Conservation (phyloP, 2,329 filamentous ascomycete species). For the Monascus ruber region DNA sequence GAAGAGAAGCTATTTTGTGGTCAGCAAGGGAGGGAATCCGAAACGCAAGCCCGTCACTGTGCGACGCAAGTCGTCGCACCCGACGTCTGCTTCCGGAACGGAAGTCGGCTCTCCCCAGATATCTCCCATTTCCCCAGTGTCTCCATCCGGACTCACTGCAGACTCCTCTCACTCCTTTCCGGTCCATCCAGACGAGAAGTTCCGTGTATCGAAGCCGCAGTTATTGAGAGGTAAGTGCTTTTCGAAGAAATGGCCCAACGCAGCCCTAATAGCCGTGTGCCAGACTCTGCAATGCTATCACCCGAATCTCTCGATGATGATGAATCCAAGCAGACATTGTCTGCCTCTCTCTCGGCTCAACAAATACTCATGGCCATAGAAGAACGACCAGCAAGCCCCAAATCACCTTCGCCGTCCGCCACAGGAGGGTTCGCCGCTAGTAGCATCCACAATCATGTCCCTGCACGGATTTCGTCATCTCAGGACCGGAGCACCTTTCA, state of each 20-base stretch:
- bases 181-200: constrained; percentile 6
- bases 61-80: constrained; percentile 27
- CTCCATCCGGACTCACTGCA: background rate
- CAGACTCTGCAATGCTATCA: background rate
- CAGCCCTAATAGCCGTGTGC: background rate
- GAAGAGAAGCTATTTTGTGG: constrained; percentile 19
- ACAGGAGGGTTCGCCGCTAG: background rate
- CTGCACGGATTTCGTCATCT: constrained; percentile 1
- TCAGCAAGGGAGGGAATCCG: constrained; percentile 14
- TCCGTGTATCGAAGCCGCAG: background rate
- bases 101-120: background rate
- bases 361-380: background rate
- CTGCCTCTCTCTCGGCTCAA: background rate
- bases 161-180: background rate
- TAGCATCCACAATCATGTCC: background rate
- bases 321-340: background rate
- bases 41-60: constrained; percentile 21
- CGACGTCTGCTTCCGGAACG: constrained; percentile 9
- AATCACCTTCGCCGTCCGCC: constrained; percentile 1
- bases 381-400: constrained; percentile 1
- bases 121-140: background rate
- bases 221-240: background rate
- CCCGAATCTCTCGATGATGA: background rate
- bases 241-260: background rate
- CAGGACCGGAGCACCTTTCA: constrained; percentile 7